A percentile compares a stretch with the other conserved stretches of the same genome.
phyloP scores from a whole-genome alignment of 2,329 filamentous ascomycete species.

The Fusarium heterosporum region DNA sequence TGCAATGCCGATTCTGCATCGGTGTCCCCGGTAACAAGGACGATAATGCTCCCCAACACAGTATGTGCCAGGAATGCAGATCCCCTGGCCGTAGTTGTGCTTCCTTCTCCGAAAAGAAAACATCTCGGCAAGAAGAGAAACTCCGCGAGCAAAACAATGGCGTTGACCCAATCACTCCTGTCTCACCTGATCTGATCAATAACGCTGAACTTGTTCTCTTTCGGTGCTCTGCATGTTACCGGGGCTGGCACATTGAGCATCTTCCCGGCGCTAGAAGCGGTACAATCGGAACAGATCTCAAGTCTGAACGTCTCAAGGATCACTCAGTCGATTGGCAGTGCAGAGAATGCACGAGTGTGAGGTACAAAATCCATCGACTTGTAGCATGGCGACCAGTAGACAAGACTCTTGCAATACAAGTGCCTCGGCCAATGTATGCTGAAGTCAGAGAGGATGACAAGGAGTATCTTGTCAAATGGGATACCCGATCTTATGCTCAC shows the following conservation, averaged over 20 bases:
- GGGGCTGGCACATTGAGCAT: conserved; percentile 87
- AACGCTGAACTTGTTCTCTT: conserved; percentile 83
- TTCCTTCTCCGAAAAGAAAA: conserved; percentile 79
- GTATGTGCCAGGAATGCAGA: conserved; percentile 78
- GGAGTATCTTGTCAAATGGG: conserved; percentile 94
- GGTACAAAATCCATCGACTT: conserved; percentile 77
- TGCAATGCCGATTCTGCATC: conserved; percentile 91
- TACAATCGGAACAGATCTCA: conserved; percentile 50
- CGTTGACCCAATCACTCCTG: conserved; percentile 77
- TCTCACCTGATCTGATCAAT: conserved; percentile 75
- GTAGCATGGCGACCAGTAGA: conserved; percentile 86
- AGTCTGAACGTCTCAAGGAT: conserved; percentile 71
- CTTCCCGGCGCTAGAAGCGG: conserved; percentile 65
- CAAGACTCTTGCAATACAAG: conserved; percentile 1
- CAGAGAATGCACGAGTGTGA: conserved; percentile 75
- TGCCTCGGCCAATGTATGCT: conserved; percentile 42
- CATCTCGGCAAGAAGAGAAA: conserved; percentile 84
- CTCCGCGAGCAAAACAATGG: conserved; percentile 82
- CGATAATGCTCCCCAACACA: conserved; percentile 73
- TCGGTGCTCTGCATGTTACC: conserved; percentile 80
- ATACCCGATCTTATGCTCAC: conserved; percentile 80
- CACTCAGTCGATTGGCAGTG: conserved; percentile 84
- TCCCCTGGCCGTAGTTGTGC: conserved; percentile 74
- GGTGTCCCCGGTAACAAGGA: conserved; percentile 77
- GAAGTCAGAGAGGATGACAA: conserved; percentile 75